Percentiles rank a stretch among this genome's conserved stretches.
Conservation (phyloP, 1,284 basidiomycete species). For the Sanghuangporus weigelae region DNA sequence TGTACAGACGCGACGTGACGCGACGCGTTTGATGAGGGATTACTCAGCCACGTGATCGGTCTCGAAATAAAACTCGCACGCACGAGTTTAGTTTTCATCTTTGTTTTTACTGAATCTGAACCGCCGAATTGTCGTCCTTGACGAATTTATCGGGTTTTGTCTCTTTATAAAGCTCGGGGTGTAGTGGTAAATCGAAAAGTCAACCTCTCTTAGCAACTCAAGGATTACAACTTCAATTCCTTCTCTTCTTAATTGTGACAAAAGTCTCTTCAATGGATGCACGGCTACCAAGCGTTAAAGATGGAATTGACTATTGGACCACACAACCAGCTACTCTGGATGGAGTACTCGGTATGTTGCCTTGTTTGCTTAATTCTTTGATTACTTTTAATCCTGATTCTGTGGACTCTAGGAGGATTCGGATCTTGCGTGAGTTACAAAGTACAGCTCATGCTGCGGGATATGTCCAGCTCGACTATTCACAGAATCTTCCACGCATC, state of each 20-base stretch:
- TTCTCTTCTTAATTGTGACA: not conserved
- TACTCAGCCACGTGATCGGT: not conserved
- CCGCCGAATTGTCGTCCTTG: not conserved
- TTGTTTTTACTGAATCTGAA: not conserved
- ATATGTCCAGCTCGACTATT: slow-evolving; percentile 11
- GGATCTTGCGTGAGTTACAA: slow-evolving; percentile 57
- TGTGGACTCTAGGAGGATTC: slow-evolving; percentile 50
- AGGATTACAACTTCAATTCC: not conserved
- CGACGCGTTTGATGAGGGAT: slow-evolving; percentile 10
- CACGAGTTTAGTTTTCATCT: not conserved
- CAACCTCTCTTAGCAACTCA: not conserved
- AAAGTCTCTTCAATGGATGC: slow-evolving; percentile 7
- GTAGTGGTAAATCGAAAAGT: not conserved
- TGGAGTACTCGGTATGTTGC: slow-evolving; percentile 54
- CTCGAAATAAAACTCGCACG: not conserved
- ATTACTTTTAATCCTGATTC: not conserved
- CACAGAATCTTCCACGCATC: slow-evolving; percentile 79
- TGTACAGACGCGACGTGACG: slow-evolving; percentile 14
- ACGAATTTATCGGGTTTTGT: no score
- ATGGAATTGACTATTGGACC: slow-evolving; percentile 76
- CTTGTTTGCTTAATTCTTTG: not conserved
- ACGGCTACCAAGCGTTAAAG: slow-evolving; percentile 46
- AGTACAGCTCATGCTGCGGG: slow-evolving; percentile 9
- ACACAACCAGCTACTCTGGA: slow-evolving; percentile 68
- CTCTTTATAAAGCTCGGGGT: no score